Base-by-base conservation (phyloP, 768 basidiomycete species). In the Pleurotus citrinopileatus region DNA sequence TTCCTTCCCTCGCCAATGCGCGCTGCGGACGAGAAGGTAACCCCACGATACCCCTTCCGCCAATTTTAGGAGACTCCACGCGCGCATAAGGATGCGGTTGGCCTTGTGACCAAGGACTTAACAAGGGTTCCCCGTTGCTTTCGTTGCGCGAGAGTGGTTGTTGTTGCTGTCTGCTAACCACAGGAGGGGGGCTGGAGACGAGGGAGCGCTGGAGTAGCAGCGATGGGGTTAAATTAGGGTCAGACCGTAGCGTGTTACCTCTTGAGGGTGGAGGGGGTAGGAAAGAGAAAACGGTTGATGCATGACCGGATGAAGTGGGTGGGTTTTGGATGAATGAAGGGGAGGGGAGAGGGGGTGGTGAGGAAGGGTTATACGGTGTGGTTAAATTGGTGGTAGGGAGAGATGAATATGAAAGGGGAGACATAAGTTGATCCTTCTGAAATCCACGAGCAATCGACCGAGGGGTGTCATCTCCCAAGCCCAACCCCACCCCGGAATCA, bases 261-360 rank as follows among this genome's bases (percentile, higher is more conserved):
- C 38, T 12, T 40, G 38, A 40, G 5, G 19, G 20, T 28, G 48
- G 48, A 23, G 48, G 34, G 20, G 48, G 17, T 22, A 51, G 19
- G 48, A 51, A 51, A 3, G 48, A 51, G 34, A 51, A 51, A 7
- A 32, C 19, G 3, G 48, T 37, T 17, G 48, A 51, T 19, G 48
- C 32, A 44, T 44, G 43, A 34, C 28, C 34, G 8, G 48, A 29
- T 3, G 45, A 47, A 28, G 23, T 15, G 9, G 45, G 45, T 19
- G 48, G 48, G 22, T 37, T 28, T 32, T 51, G 48, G 9, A 51
- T 51, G 32, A 51, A 36, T 22, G 48, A 38, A 51, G 48, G 34
- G 4, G 48, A 29, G 3, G 20, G 26, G 19, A 44, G 10, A 2
- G 43, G 20, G 0, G 48, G 29, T 10, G 48, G 48, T 1, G 48